Evolutionary conservation across 1,139 yeast genomes (phyloP).

Genomic region (Candida pseudoviswanathii): DNA sequence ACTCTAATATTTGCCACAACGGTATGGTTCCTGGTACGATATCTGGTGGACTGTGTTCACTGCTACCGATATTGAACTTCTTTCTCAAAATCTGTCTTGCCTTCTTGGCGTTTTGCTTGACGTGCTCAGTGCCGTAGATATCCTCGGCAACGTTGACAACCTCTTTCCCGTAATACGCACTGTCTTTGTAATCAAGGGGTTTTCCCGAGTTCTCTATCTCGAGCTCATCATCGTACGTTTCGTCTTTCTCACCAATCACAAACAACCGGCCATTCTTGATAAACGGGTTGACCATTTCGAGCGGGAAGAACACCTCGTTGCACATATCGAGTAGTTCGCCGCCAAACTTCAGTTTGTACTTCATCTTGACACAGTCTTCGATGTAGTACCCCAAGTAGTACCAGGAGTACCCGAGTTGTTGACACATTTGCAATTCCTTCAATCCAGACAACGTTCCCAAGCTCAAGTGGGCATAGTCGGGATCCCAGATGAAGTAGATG

Average conservation of each 20-base stretch:
- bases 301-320: conserved; percentile 46
- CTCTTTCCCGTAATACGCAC: conserved; percentile 14
- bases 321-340: conserved; percentile 66
- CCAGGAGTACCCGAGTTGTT: conserved; percentile 43
- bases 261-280: conserved; percentile 47
- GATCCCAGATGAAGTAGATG: conserved; percentile 89
- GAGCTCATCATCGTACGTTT: conserved; percentile 15
- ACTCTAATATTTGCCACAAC: conserved; percentile 41
- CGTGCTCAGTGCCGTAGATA: conserved; percentile 30
- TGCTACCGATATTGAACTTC: conserved; percentile 9
- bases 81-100: conserved; percentile 22
- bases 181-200: conserved; percentile 18
- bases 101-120: conserved; percentile 21
- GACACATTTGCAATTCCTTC: conserved; percentile 63
- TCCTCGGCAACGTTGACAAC: conserved; percentile 35
- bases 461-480: conserved; percentile 68
- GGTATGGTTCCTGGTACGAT: conserved; percentile 58
- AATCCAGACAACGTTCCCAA: conserved; percentile 80
- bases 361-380: conserved; percentile 80
- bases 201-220: conserved; percentile 21
- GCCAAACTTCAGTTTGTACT: conserved; percentile 76
- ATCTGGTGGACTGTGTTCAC: conserved; percentile 30
- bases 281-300: conserved; percentile 33
- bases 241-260: conserved; percentile 26
- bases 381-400: conserved; percentile 81